Conservation (phyloP, 352 stramenopile species). For the Globisporangium cylindrosporum region DNA sequence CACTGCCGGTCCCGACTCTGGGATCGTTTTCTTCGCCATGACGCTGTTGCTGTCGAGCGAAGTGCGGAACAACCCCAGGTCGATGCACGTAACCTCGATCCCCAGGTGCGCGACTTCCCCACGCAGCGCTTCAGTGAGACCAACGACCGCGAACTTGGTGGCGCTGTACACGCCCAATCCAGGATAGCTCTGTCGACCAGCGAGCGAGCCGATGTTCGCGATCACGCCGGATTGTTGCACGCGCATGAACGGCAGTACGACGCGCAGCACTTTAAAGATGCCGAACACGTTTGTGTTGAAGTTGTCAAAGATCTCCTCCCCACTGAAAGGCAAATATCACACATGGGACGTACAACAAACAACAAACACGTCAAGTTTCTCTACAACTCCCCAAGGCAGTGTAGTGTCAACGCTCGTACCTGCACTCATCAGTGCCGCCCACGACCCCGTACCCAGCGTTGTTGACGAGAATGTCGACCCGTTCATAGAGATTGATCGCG, state of each 20-base stretch:
- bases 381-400: too few relatives aligned
- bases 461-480: conserved; percentile 41
- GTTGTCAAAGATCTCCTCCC: conserved; percentile 31
- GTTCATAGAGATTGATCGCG: conserved; percentile 23
- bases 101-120: conserved; percentile 31
- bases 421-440: conserved; percentile 17
- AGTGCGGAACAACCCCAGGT: conserved; percentile 38
- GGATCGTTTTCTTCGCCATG: conserved; percentile 19
- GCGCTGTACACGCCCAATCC: conserved; percentile 35
- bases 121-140: conserved; percentile 29
- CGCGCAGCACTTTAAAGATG: conserved; percentile 29
- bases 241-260: conserved; percentile 41
- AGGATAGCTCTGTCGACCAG: conserved; percentile 26
- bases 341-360: too few relatives aligned
- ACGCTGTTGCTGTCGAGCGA: conserved; percentile 29
- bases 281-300: conserved; percentile 55
- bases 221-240: conserved; percentile 31
- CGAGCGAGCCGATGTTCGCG: conserved; percentile 38
- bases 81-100: conserved; percentile 40
- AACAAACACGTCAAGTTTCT: too few relatives aligned
- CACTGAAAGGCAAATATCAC: conserved; percentile 6
- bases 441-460: conserved; percentile 36
- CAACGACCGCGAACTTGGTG: conserved; percentile 42
- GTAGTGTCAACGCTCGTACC: background rate
- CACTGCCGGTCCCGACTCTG: conserved; percentile 25